A percentile compares a stretch with the other conserved stretches of the same genome.
Conservation (phyloP, 306 rosid genomes). For the Calophaca sinica region DNA sequence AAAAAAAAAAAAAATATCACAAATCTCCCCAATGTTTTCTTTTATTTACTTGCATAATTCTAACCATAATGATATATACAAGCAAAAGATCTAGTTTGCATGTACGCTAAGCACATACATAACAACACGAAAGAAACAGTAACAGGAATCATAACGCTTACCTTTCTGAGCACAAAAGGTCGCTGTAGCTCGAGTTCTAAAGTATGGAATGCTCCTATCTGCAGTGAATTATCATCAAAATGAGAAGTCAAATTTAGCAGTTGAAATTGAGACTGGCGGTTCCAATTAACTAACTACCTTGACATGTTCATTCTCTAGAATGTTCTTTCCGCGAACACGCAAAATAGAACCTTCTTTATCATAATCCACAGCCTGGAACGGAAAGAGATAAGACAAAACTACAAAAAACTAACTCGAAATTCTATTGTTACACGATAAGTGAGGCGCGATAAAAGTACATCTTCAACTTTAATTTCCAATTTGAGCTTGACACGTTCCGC, state of each 20-base stretch:
- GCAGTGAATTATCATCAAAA: conserved; percentile 41
- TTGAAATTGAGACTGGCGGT: conserved; percentile 3
- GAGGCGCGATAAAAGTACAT: conserved; percentile 46
- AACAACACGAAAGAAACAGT: conserved; percentile 22
- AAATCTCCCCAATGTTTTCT: not conserved
- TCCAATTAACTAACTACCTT: conserved; percentile 64
- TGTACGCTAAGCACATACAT: not conserved
- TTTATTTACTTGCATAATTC: not conserved
- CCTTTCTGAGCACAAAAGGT: conserved; percentile 96
- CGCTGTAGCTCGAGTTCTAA: conserved; percentile 93
- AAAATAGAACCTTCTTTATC: conserved; percentile 83
- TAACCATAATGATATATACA: conserved; percentile 10
- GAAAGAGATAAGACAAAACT: not conserved
- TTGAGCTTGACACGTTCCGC: conserved; percentile 87
- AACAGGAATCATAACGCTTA: conserved; percentile 35
- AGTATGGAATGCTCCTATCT: conserved; percentile 97
- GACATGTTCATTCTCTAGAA: conserved; percentile 84
- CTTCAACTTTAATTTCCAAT: conserved; percentile 88
- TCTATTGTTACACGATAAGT: not conserved
- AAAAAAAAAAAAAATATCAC: not conserved
- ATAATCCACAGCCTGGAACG: conserved; percentile 81
- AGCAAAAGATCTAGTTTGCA: conserved; percentile 26
- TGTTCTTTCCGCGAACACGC: conserved; percentile 91
- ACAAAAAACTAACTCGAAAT: conserved; percentile 7
- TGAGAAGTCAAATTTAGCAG: conserved; percentile 36